phyloP scores from a whole-genome alignment of 306 rosid species.

The Cucumis melo region DNA sequence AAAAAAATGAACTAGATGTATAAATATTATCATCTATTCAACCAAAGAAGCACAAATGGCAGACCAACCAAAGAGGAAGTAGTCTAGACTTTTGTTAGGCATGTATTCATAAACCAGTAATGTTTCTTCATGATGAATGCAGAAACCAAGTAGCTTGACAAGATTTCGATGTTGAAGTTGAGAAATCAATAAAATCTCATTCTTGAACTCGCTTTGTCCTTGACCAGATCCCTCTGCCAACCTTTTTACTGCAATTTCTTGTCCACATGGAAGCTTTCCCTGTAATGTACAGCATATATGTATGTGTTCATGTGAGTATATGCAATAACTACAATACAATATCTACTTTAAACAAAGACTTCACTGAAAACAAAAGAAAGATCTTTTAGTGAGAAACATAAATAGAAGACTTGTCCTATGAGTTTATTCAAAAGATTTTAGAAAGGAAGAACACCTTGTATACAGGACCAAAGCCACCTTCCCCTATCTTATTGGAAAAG shows the following conservation, averaged over 20 bases:
- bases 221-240: constrained; percentile 23
- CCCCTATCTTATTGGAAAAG: not conserved
- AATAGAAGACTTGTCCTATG: too few species aligned
- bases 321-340: too few species aligned
- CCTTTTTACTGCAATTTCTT: constrained; percentile 24
- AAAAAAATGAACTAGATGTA: too few species aligned
- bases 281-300: not conserved
- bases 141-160: constrained; percentile 26
- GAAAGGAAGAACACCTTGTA: not conserved
- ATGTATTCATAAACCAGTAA: constrained; percentile 26
- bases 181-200: constrained; percentile 15
- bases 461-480: constrained; percentile 15
- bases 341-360: too few species aligned
- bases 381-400: not conserved
- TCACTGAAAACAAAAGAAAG: not conserved
- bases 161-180: constrained; percentile 33
- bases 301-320: too few species aligned
- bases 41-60: not conserved
- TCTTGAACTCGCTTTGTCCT: constrained; percentile 25
- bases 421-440: not conserved
- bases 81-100: constrained; percentile 31
- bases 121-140: constrained; percentile 19
- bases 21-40: too few species aligned
- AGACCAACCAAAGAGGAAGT: constrained; percentile 24
- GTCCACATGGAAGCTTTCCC: constrained; percentile 21